Evolutionary conservation across 2,329 filamentous ascomycete genomes (phyloP), one percentile per base, ranked within the genome.

Genomic region (Neofusicoccum ribis): DNA sequence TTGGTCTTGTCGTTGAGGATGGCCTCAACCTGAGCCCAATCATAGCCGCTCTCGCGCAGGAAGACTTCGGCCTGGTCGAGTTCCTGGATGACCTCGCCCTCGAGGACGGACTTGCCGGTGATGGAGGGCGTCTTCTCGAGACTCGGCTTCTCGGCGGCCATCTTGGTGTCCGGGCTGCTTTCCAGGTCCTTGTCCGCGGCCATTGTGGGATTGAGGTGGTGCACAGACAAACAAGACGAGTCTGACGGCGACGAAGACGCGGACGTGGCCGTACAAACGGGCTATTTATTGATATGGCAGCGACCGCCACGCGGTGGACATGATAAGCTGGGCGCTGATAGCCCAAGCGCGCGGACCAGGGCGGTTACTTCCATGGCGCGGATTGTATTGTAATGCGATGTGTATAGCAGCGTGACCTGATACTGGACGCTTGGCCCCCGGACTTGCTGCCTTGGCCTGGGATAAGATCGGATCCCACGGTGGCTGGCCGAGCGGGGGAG

Each of bases 21-120:
- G 23, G 78, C 77, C 7, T 80, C 74, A 2, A 84, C 70, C 39
- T 81, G 77, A 12, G 77, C 73, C 11, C 77, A 72, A 4, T 74
- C 78, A 68, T 82, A 79, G 65, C 80, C 79, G 72, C 85, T 76
- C 54, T 84, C 74, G n/a, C 76, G 77, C 0, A 85, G 77, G 67
- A 84, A 85, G 37, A 81, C 68, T 54, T 81, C 82, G 3, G 79
- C 80, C 64, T 81, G 79, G 68, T 85, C 83, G 15, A 84, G 78
- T 36, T 81, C 76, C 41, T 60, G 56, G 7, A 70, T 66, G 41
- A 76, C 68, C 39, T 77, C 71, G 27, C 76, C 74, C 7, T 67
- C 67, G n/a, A 71, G 71, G 43, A 74, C 37, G 23, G 63, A 65
- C 47, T 65, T 65, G 36, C 49, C 46, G 36, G 70, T 68, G 17